Conservation (phyloP, 108 stramenopile genomes). For the Pseudonitzschia delicatissima region DNA sequence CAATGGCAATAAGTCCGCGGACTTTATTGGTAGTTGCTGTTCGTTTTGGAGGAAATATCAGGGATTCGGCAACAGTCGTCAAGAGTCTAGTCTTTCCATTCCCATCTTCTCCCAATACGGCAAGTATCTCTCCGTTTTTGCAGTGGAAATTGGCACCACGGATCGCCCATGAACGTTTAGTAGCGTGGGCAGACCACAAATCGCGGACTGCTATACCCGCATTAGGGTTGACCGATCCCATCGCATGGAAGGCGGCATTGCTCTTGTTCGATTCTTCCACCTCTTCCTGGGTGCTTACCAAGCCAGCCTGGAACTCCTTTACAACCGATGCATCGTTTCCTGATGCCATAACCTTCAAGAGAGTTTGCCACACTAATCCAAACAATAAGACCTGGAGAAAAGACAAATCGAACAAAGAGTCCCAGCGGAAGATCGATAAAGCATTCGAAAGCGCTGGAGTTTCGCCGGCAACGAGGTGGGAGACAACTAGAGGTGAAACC, state of each 20-base stretch:
- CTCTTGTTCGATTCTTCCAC: constrained; percentile 27
- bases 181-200: constrained; percentile 82
- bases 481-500: constrained; percentile 17
- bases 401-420: constrained; percentile 58
- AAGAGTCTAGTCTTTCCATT: constrained; percentile 75
- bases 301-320: constrained; percentile 39
- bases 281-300: constrained; percentile 47
- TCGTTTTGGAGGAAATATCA: constrained; percentile 59
- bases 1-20: constrained; percentile 59
- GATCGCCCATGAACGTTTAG: constrained; percentile 74
- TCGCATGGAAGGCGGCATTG: constrained; percentile 30
- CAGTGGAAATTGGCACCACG: constrained; percentile 75
- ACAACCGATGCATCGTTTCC: constrained; percentile 26
- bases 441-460: neutral
- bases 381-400: constrained; percentile 48
- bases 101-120: constrained; percentile 73
- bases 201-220: constrained; percentile 71
- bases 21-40: constrained; percentile 64
- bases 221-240: constrained; percentile 59
- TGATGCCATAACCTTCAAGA: constrained; percentile 30
- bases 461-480: constrained; percentile 8
- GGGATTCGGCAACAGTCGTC: constrained; percentile 72
- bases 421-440: constrained; percentile 33
- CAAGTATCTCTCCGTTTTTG: constrained; percentile 69
- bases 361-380: constrained; percentile 38